Conservation (phyloP, 495 filamentous ascomycete genomes). For the Rostrohypoxylon terebratum region DNA sequence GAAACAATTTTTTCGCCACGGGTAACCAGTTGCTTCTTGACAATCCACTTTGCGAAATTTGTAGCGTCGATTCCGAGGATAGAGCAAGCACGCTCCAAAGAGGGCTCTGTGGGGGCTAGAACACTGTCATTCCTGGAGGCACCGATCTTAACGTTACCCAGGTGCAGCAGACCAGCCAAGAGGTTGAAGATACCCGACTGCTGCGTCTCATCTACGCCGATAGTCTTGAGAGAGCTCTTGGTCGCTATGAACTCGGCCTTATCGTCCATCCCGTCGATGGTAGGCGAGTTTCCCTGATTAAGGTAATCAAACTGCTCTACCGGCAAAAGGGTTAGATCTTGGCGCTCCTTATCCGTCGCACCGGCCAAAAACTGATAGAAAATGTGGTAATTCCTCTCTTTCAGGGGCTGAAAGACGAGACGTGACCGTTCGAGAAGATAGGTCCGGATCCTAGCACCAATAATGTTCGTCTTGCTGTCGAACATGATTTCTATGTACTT, state of each 20-base stretch:
- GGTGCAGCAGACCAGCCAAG: conserved; percentile 90
- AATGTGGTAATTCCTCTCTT: conserved; percentile 98
- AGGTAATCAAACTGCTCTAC: conserved; percentile 95
- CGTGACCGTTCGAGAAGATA: conserved; percentile 96
- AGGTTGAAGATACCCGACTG: conserved; percentile 91
- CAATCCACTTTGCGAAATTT: conserved; percentile 98
- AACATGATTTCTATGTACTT: conserved; percentile 99
- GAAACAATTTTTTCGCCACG: conserved; percentile 98
- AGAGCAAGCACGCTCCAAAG: conserved; percentile 81
- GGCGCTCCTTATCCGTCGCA: conserved; percentile 83
- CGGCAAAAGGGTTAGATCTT: conserved; percentile 78
- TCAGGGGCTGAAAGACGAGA: conserved; percentile 97
- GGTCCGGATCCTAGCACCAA: conserved; percentile 95
- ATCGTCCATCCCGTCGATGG: conserved; percentile 96
- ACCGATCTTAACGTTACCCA: conserved; percentile 95
- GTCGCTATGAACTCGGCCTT: conserved; percentile 92
- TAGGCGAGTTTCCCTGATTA: conserved; percentile 91
- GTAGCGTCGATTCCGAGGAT: conserved; percentile 88
- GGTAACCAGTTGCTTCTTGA: conserved; percentile 98
- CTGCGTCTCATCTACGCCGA: conserved; percentile 79
- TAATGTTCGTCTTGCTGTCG: conserved; percentile 93
- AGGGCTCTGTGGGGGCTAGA: conserved; percentile 81
- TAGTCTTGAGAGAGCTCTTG: conserved; percentile 83
- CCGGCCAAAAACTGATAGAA: conserved; percentile 99
- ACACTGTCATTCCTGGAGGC: conserved; percentile 89